phyloP scores from a whole-genome alignment of 768 basidiomycete species.

The Phanerochaete sordida region DNA sequence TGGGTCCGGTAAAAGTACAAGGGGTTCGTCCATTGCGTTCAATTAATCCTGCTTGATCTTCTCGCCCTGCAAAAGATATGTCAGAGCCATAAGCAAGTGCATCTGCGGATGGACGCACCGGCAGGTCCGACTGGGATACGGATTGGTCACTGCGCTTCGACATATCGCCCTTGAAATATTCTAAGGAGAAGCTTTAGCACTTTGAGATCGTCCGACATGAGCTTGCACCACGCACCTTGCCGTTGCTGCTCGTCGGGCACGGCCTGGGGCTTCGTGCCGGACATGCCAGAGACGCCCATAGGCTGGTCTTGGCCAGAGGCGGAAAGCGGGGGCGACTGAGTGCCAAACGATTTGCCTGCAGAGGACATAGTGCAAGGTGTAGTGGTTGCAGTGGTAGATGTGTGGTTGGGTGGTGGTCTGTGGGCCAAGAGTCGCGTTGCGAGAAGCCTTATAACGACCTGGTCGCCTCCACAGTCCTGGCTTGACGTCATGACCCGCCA shows the following conservation, averaged over 20 bases:
- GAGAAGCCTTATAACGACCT: not conserved
- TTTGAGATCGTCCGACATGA: not conserved
- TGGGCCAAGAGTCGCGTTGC: not conserved
- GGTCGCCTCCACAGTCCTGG: too few species aligned
- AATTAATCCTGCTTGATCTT: not conserved
- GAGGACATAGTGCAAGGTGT: constrained; percentile 20
- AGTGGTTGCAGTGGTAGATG: not conserved
- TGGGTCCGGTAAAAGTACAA: not conserved
- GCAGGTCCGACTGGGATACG: not conserved
- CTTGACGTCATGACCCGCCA: constrained; percentile 2
- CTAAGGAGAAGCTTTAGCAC: not conserved
- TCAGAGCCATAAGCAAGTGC: not conserved
- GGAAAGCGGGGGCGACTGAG: constrained; percentile 55
- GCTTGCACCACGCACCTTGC: constrained; percentile 30
- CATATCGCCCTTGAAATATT: not conserved
- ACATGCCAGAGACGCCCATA: constrained; percentile 43
- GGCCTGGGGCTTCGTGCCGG: constrained; percentile 30
- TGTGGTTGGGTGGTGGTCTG: not conserved
- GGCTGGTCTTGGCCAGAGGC: constrained; percentile 43
- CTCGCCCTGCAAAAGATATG: not conserved
- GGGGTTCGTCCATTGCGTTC: not conserved
- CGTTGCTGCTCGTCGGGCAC: constrained; percentile 42
- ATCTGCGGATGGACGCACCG: not conserved
- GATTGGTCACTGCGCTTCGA: not conserved
- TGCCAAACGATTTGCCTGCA: constrained; percentile 32